Evolutionary conservation across 2,329 filamentous ascomycete species (phyloP).

Genomic region (Sporothrix pallida): DNA sequence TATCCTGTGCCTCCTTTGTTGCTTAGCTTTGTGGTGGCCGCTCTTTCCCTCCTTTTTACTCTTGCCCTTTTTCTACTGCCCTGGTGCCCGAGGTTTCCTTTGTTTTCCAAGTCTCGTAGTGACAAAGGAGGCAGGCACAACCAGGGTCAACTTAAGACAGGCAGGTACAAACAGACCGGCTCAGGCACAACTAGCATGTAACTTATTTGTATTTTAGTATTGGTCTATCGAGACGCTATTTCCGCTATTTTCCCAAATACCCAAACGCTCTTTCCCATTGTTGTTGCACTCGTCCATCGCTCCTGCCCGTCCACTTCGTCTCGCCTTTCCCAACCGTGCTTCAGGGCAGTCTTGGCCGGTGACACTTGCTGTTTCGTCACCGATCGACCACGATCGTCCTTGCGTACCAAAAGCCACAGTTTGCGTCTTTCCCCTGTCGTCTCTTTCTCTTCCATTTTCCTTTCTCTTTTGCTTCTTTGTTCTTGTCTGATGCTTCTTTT

Average conservation of each 20-base stretch:
- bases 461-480: background rate
- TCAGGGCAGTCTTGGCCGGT: conserved; percentile 29
- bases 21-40: background rate
- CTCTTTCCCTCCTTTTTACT: background rate
- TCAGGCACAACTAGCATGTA: background rate
- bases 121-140: conserved; percentile 12
- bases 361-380: conserved; percentile 34
- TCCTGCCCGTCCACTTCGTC: background rate
- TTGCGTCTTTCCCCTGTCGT: conserved; percentile 16
- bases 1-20: background rate
- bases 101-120: background rate
- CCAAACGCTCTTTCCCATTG: background rate
- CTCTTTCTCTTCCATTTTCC: background rate
- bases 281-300: background rate
- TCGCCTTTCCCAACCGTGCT: conserved; percentile 29
- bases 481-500: background rate
- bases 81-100: background rate
- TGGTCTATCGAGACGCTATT: background rate
- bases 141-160: background rate
- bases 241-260: background rate
- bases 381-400: conserved; percentile 33
- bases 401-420: conserved; percentile 28
- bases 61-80: background rate
- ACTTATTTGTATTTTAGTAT: no score
- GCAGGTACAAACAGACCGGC: background rate